Evolutionary conservation across 2,329 filamentous ascomycete genomes (phyloP).

Genomic region (Drechslerella dactyloides): DNA sequence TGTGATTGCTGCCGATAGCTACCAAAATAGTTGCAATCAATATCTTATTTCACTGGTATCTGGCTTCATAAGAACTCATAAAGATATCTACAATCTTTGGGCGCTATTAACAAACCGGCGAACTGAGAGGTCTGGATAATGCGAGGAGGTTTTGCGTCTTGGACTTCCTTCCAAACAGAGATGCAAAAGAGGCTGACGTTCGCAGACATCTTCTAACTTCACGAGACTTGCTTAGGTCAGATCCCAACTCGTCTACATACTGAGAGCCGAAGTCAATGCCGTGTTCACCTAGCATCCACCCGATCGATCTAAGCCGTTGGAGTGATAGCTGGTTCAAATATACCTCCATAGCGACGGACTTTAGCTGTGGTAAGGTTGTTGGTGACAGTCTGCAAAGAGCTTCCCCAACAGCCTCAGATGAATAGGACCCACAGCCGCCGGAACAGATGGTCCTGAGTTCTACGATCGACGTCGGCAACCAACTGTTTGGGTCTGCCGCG

Average conservation of each 20-base stretch:
- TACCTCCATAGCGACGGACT: slow-evolving; percentile 21
- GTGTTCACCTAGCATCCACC: neutral
- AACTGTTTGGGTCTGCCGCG: slow-evolving; percentile 22
- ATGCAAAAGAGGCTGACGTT: neutral
- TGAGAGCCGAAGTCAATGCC: slow-evolving; percentile 22
- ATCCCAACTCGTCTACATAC: slow-evolving; percentile 8
- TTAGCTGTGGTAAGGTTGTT: slow-evolving; percentile 15
- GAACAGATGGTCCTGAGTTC: slow-evolving; percentile 22
- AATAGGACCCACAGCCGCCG: neutral
- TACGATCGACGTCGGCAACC: slow-evolving; percentile 31
- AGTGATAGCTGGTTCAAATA: slow-evolving; percentile 17
- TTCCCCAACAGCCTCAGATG: slow-evolving; percentile 18
- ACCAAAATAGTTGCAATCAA: too few relatives aligned
- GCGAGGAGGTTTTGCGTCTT: too few relatives aligned
- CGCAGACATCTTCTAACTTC: neutral
- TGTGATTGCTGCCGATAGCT: too few relatives aligned
- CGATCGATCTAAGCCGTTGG: slow-evolving; percentile 6
- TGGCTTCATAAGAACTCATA: too few relatives aligned
- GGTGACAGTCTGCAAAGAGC: slow-evolving; percentile 18
- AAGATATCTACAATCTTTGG: too few relatives aligned
- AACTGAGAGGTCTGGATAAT: too few relatives aligned
- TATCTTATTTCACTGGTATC: too few relatives aligned
- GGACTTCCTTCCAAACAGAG: neutral
- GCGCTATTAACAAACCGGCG: too few relatives aligned
- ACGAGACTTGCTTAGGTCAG: neutral